A percentile compares a stretch with the other conserved stretches of the same genome.
Conservation (phyloP, 1,139 yeast species). For the Diutina scorzettiae region DNA sequence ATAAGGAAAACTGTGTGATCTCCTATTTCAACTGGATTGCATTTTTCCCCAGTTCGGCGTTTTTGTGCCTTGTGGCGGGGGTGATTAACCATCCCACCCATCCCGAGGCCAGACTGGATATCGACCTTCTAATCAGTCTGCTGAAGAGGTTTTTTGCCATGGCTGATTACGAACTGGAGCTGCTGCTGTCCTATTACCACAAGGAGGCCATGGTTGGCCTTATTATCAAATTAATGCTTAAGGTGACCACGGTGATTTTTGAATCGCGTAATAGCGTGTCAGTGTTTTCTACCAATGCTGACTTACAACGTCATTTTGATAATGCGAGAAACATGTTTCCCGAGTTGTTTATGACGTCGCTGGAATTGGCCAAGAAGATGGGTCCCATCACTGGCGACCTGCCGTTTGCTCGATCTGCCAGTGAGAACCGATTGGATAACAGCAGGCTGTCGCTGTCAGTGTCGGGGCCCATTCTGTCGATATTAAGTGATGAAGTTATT, state of each 20-base stretch:
- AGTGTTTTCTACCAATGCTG: background rate
- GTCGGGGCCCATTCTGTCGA: too few species aligned
- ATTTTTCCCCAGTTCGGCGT: slow-evolving; percentile 9
- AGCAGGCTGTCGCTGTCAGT: too few species aligned
- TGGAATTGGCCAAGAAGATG: slow-evolving; percentile 6
- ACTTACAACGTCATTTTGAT: slow-evolving; percentile 6
- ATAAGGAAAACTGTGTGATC: slow-evolving; percentile 6
- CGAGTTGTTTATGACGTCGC: slow-evolving; percentile 7
- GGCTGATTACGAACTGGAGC: slow-evolving; percentile 2
- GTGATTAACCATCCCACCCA: slow-evolving; percentile 9
- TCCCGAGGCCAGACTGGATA: slow-evolving; percentile 8
- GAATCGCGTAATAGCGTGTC: slow-evolving; percentile 8
- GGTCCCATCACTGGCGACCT: background rate
- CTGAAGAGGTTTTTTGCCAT: slow-evolving; percentile 7
- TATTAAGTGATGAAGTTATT: too few species aligned
- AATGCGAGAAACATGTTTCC: slow-evolving; percentile 8
- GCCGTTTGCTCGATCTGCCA: background rate
- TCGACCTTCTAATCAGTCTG: slow-evolving; percentile 7
- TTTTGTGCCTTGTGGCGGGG: slow-evolving; percentile 10
- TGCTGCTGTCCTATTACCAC: background rate
- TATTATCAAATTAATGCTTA: slow-evolving; percentile 8
- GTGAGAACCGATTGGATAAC: too few species aligned
- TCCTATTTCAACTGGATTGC: slow-evolving; percentile 8
- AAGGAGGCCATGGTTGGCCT: slow-evolving; percentile 8
- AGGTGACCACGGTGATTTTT: slow-evolving; percentile 8